These are phyloP conservation scores for Beauveria caledonica DNA, from an alignment of 2,329 filamentous ascomycete species.

Conservation along the genomic window DNA sequence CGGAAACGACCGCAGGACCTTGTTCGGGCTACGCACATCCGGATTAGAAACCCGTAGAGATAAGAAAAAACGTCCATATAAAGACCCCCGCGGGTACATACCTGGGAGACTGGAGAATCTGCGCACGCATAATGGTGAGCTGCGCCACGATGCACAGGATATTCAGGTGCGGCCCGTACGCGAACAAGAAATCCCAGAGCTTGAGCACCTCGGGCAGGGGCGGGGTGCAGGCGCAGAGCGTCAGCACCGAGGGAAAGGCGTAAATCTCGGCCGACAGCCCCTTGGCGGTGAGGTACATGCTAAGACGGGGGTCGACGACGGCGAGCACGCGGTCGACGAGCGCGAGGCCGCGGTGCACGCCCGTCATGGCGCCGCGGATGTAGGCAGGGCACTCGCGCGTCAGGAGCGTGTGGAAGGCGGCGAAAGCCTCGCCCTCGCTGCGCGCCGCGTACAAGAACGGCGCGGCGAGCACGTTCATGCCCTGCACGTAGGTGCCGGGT, in stretches of 20 bases:
- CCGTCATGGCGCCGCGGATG: conserved; percentile 92
- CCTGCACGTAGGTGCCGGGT: conserved; percentile 88
- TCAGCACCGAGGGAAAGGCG: conserved; percentile 90
- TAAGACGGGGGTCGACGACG: conserved; percentile 84
- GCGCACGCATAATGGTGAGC: conserved; percentile 76
- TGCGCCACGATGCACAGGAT: conserved; percentile 95
- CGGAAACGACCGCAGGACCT: conserved; percentile 81
- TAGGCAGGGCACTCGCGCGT: conserved; percentile 87
- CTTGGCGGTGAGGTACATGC: conserved; percentile 74
- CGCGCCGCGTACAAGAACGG: conserved; percentile 92
- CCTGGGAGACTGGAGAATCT: conserved; percentile 78
- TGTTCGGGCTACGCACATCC: conserved; percentile 63
- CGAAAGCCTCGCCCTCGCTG: conserved; percentile 91
- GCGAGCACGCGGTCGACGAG: conserved; percentile 88
- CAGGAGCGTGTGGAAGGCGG: conserved; percentile 80
- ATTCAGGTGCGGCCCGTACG: conserved; percentile 90
- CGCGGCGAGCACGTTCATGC: conserved; percentile 96
- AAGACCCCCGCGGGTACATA: conserved; percentile 30
- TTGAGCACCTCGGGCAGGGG: conserved; percentile 86
- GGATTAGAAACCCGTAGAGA: background rate
- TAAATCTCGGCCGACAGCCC: conserved; percentile 90
- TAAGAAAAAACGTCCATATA: conserved; percentile 2
- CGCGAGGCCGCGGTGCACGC: conserved; percentile 84
- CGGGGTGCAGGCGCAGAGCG: conserved; percentile 90
- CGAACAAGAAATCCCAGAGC: conserved; percentile 95